Evolutionary conservation across 2,329 filamentous ascomycete genomes (phyloP), one percentile per base, ranked within the genome.

Genomic region (Xylariaceae sp.): DNA sequence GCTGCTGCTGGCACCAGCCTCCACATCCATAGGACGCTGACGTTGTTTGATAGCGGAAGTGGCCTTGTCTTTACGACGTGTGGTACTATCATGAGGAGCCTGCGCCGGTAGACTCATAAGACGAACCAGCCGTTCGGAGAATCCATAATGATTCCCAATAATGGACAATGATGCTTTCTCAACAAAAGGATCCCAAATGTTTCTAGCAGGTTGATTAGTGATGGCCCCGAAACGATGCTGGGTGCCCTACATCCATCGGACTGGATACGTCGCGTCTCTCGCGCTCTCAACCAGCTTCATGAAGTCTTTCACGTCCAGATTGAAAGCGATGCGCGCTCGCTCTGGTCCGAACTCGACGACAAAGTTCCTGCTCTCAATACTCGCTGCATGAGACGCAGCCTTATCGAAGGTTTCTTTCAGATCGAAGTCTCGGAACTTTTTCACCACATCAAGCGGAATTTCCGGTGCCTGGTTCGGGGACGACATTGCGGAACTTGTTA

Each of bases 201-300:
- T 88, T 57, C 81, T 84, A 54, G 58, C 38, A 64, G 42, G 15
- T 27, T 35, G 33, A 14, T 35, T 12, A 12, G 19, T 7, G 11
- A 42, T 27, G 31, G 27, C 32, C 5, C 15, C 30, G 31, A 11
- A 17, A 6, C 36, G 14, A 27, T 41, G 40, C 11, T 27, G 10
- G 12, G n/a, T 39, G 55, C 61, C 80, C 65, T 69, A 83, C 81
- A 90, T 88, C 87, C 87, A 90, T 65, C 86, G 75, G 4, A 86
- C 82, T 2, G 68, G 68, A 36, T 60, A 60, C 1, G 63, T 41
- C 75, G 68, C 43, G 70, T 73, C 47, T 35, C 61, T 39, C 44
- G 62, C 53, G 11, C 54, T 53, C 11, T 60, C 52, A 31, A 75
- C 62, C 2, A 81, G 63, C 15, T 54, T 52, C 12, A 64, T 49